A percentile compares a stretch with the other conserved stretches of the same genome.
Evolutionary conservation across 768 basidiomycete genomes (phyloP).

Genomic region (Rhodosporidiobolus odoratus): DNA sequence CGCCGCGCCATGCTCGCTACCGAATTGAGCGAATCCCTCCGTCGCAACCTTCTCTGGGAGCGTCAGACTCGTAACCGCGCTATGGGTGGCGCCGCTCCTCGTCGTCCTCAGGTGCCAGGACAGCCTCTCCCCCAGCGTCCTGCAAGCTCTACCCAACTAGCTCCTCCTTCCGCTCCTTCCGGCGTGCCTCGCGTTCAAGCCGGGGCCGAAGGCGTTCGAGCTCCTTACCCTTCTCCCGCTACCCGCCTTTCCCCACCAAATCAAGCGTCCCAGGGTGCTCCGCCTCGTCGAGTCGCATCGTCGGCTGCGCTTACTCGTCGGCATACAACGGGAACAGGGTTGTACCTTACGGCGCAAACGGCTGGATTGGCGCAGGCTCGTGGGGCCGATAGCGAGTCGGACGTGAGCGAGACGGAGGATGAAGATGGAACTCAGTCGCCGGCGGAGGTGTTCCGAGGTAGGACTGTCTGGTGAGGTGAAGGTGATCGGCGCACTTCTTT

Average conservation of each 20-base stretch:
- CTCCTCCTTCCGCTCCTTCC: neutral
- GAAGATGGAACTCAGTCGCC: conserved; percentile 7
- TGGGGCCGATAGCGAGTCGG: conserved; percentile 4
- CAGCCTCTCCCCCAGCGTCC: conserved; percentile 20
- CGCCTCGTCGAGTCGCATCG: neutral
- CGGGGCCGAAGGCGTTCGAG: neutral
- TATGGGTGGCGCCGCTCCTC: conserved; percentile 31
- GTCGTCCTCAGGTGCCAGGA: conserved; percentile 10
- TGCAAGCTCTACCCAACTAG: neutral
- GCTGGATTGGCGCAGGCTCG: neutral
- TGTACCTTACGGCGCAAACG: conserved; percentile 23
- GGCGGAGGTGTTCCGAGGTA: neutral
- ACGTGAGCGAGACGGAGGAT: conserved; percentile 20
- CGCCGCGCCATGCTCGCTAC: conserved; percentile 74
- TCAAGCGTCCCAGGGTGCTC: neutral
- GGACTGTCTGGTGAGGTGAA: neutral
- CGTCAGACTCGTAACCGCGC: conserved; percentile 44
- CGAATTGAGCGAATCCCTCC: conserved; percentile 76
- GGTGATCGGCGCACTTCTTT: neutral
- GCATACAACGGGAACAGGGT: conserved; percentile 28
- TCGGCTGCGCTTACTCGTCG: neutral
- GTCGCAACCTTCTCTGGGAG: conserved; percentile 74
- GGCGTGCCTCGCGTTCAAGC: too few relatives aligned
- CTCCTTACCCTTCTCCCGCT: conserved; percentile 15
- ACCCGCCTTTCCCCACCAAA: conserved; percentile 18